Conservation (phyloP, 257 asterid species). For the Lycium barbarum region DNA sequence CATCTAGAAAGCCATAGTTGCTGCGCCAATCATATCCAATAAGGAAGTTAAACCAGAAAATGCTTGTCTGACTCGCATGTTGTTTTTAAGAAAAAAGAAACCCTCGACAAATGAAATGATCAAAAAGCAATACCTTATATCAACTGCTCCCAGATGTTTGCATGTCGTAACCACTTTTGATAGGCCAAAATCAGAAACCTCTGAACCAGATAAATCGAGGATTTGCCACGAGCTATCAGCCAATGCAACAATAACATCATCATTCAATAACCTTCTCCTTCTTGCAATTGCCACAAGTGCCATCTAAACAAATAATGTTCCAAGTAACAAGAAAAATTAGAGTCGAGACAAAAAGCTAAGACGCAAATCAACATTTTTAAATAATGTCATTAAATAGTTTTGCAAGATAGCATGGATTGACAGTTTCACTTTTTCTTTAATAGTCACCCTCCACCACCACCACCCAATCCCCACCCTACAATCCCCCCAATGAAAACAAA, state of each 20-base stretch:
- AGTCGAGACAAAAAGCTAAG: background rate
- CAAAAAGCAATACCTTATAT: slow-evolving; percentile 65
- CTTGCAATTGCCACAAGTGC: slow-evolving; percentile 84
- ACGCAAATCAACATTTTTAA: background rate
- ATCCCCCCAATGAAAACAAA: background rate
- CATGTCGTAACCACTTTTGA: slow-evolving; percentile 57
- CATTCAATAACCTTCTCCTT: slow-evolving; percentile 78
- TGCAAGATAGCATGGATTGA: slow-evolving; percentile 1
- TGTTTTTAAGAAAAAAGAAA: background rate
- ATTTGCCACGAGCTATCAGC: slow-evolving; percentile 83
- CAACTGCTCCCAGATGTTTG: slow-evolving; percentile 68
- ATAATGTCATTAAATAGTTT: background rate
- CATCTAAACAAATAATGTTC: slow-evolving; percentile 53
- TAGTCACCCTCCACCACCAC: background rate
- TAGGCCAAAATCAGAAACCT: slow-evolving; percentile 80
- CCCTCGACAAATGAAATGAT: slow-evolving; percentile 12
- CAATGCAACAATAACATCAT: slow-evolving; percentile 65
- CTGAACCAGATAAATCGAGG: slow-evolving; percentile 81
- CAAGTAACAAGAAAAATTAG: background rate
- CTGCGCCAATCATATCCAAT: background rate
- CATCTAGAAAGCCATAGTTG: background rate
- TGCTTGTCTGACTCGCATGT: background rate
- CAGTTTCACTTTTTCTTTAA: background rate
- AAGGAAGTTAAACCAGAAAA: background rate
- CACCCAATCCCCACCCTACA: background rate